Evolutionary conservation across 345 rosid species (phyloP).

Genomic region (Bruguiera parviflora): DNA sequence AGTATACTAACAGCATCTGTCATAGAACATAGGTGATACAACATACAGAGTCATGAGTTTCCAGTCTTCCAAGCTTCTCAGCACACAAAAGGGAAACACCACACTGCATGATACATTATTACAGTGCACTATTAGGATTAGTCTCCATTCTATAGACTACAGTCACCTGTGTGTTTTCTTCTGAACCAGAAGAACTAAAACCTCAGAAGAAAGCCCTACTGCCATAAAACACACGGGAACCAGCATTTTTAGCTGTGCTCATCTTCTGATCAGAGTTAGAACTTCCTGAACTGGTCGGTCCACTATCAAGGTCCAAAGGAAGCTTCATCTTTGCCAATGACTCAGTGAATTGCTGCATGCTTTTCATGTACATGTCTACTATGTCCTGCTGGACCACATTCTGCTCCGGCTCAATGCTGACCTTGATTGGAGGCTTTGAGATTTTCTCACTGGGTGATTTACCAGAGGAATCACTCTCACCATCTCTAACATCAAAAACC

Average conservation of each 20-base stretch:
- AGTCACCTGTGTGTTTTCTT: slow-evolving; percentile 68
- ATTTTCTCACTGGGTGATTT: slow-evolving; percentile 36
- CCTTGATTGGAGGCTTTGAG: slow-evolving; percentile 48
- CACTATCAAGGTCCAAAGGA: slow-evolving; percentile 75
- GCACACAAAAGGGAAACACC: slow-evolving; percentile 53
- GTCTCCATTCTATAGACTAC: slow-evolving; percentile 59
- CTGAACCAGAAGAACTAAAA: slow-evolving; percentile 22
- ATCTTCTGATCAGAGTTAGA: slow-evolving; percentile 81
- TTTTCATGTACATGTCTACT: slow-evolving; percentile 98
- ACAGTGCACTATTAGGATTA: slow-evolving; percentile 62
- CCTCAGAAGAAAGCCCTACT: slow-evolving; percentile 97
- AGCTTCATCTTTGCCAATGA: slow-evolving; percentile 99
- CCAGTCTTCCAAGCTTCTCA: slow-evolving; percentile 43
- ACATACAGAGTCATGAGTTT: slow-evolving; percentile 49
- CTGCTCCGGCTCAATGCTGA: slow-evolving; percentile 67
- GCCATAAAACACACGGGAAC: slow-evolving; percentile 97
- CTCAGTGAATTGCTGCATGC: slow-evolving; percentile 99
- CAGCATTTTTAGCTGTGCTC: slow-evolving; percentile 54
- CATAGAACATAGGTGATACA: slow-evolving; percentile 34
- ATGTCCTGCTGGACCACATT: slow-evolving; percentile 88
- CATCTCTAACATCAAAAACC: slow-evolving; percentile 34
- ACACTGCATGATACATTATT: slow-evolving; percentile 54
- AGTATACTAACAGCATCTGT: slow-evolving; percentile 39
- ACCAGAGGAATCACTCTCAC: slow-evolving; percentile 48
- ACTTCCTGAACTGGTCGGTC: slow-evolving; percentile 68